Base-by-base conservation (phyloP, 2,329 filamentous ascomycete genomes). In the Alternaria sp. region DNA sequence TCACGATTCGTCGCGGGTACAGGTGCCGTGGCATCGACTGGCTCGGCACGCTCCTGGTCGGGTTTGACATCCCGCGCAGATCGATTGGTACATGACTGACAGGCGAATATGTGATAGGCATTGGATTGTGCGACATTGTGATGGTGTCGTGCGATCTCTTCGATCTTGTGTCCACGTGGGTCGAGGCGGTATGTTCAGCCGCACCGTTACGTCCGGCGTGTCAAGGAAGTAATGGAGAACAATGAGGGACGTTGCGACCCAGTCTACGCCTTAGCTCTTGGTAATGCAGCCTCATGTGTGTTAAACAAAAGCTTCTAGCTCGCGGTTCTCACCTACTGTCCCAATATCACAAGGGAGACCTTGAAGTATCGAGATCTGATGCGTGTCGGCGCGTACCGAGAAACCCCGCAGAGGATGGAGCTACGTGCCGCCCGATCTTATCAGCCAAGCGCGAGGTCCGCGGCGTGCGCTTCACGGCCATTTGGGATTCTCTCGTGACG, bases 311-410 rank as follows among this genome's bases (percentile, higher is more conserved):
- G 17, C 28, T 17, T 36, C 19, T n/a, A 40, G 44, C 13, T 57
- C 19, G 15, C 15, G 21, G 45, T 32, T 30, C 28, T 40, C 44
- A 40, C 6, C 17, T 25, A 28, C 8, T 50, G 11, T 21, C 25
- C 45, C 19, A 6, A 40, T 11, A 30, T 19, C 23, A 56, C 51
- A 49, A 44, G 40, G 25, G 25, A 40, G 23, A 25, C 49, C 49
- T 36, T 52, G 57, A 23, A 9, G 46, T 40, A 10, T 23, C 36
- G 44, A 17, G 58, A 60, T 60, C 44, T 49, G 26, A 47, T 47
- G 36, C 59, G 59, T 51, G 46, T 21, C 59, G 59, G 53, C 32
- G 59, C 59, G 59, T 57, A 56, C 59, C 59, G 59, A 49, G 46
- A 36, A 17, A 57, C 25, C 59, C 59, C 49, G 47, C 59, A 59